Base-by-base conservation (phyloP, 2,329 filamentous ascomycete genomes). In the Gnomoniopsis smithogilvyi region DNA sequence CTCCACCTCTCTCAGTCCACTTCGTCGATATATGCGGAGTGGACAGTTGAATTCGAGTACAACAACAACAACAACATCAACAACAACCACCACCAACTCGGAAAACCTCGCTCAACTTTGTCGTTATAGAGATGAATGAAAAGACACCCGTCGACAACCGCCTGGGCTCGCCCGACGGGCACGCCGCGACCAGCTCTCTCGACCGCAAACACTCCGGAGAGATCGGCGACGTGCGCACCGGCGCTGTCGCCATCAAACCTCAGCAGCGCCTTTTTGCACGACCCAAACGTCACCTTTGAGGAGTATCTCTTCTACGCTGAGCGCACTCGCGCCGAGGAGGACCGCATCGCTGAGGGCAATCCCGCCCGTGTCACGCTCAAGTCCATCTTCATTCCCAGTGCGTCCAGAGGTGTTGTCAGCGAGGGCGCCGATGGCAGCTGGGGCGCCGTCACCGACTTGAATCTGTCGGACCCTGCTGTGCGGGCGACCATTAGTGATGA, bases 251-350 rank as follows among this genome's bases (percentile, higher is more conserved):
- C 12, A 46, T 60, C 50, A 54, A 51, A 34, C 60, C 60, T 1
- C 53, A 62, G 52, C 48, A 60, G 14, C 60, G 60, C 19, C 45
- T 50, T 38, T n/a, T 57, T 62, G 14, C 57, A 60, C 53, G 60
- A 62, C 22, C 60, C 60, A 1, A 47, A 34, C 17, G 60, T 62
- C 36, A 56, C 52, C 0, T 54, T 62, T n/a, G 60, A 62, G 52
- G 60, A 62, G 41, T 62, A 62, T 53, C 52, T 62, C 54, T 62
- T 45, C 60, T 62, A 62, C 26, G 60, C 60, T 12, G 60, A 58
- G n/a, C 21, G 54, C 1, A 21, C 60, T 6, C 60, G 60, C 12
- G 53, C 45, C 45, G 56, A 62, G 17, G 60, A 62, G 33, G 57
- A 62, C 45, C 51, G 33, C 2, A 33, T 12, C 34, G 43, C 49